Evolutionary conservation across 139 green algal species (phyloP).

Genomic region (Parachlorella kessleri): DNA sequence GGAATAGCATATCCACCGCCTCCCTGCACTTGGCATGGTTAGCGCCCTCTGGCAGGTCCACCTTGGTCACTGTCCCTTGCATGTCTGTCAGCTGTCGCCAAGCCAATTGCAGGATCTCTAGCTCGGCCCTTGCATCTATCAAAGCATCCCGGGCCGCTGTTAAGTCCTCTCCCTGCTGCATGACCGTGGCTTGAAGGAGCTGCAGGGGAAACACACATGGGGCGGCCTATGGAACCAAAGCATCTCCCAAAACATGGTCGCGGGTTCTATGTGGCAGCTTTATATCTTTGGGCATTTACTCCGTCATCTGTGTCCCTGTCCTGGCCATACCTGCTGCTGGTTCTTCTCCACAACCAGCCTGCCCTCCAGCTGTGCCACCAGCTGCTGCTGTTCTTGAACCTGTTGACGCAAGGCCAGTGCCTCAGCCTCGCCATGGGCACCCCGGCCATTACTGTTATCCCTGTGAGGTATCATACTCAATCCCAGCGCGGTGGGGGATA

Average conservation of each 20-base stretch:
- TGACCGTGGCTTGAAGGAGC: background rate
- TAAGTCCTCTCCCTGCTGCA: background rate
- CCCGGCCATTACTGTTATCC: too few relatives aligned
- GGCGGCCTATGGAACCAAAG: too few relatives aligned
- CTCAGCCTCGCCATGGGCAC: too few relatives aligned
- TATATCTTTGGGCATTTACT: too few relatives aligned
- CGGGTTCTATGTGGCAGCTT: too few relatives aligned
- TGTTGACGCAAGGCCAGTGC: background rate
- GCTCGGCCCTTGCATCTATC: background rate
- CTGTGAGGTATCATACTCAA: too few relatives aligned
- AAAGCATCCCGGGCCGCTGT: background rate
- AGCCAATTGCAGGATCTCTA: background rate
- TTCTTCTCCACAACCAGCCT: background rate
- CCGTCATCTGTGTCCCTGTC: too few relatives aligned
- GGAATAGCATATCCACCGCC: background rate
- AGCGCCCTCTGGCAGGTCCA: background rate
- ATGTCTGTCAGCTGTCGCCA: background rate
- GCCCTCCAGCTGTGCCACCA: background rate
- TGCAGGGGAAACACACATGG: too few relatives aligned
- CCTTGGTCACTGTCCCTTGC: background rate
- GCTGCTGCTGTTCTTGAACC: background rate
- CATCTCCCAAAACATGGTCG: too few relatives aligned
- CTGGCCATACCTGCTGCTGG: too few relatives aligned
- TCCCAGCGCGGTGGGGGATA: too few relatives aligned
- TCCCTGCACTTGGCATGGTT: background rate